Conservation (phyloP, 495 filamentous ascomycete genomes). For the Jackrogersella minutella region DNA sequence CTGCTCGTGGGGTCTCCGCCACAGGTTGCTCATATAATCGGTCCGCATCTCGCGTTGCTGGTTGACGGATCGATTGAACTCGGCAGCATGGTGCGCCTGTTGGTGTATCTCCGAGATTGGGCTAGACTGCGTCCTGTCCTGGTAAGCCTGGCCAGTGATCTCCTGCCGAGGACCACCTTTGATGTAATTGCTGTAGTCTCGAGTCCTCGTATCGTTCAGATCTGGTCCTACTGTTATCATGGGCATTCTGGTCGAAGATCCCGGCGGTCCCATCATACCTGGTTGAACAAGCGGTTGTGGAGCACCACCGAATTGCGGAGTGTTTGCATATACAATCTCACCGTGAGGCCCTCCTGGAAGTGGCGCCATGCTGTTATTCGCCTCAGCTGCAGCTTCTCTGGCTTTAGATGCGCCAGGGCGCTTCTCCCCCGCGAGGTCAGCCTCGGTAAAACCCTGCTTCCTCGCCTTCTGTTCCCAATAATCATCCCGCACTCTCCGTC, state of each 20-base stretch:
- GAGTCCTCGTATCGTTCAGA: slow-evolving; percentile 76
- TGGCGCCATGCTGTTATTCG: slow-evolving; percentile 54
- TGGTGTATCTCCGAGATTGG: slow-evolving; percentile 84
- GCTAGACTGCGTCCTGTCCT: slow-evolving; percentile 83
- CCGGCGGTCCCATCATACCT: slow-evolving; percentile 70
- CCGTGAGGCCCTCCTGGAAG: slow-evolving; percentile 68
- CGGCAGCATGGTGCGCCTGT: slow-evolving; percentile 86
- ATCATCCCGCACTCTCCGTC: slow-evolving; percentile 91
- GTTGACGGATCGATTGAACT: slow-evolving; percentile 85
- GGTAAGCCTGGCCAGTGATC: slow-evolving; percentile 85
- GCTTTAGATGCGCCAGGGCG: slow-evolving; percentile 89
- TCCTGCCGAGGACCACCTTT: slow-evolving; percentile 82
- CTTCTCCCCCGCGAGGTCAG: slow-evolving; percentile 96
- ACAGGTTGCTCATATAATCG: slow-evolving; percentile 79
- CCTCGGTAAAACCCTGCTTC: slow-evolving; percentile 98
- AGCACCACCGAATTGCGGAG: slow-evolving; percentile 65
- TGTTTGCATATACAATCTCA: slow-evolving; percentile 85
- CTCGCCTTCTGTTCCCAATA: slow-evolving; percentile 98
- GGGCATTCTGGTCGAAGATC: slow-evolving; percentile 74
- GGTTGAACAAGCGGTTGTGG: slow-evolving; percentile 75
- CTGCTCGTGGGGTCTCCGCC: slow-evolving; percentile 78
- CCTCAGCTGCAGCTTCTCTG: slow-evolving; percentile 78
- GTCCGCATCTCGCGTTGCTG: slow-evolving; percentile 76
- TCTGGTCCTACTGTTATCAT: slow-evolving; percentile 84
- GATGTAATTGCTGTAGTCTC: slow-evolving; percentile 83